Evolutionary conservation across 345 rosid genomes (phyloP), one percentile per base, ranked within the genome.

Genomic region (Cardiospermum halicacabum): DNA sequence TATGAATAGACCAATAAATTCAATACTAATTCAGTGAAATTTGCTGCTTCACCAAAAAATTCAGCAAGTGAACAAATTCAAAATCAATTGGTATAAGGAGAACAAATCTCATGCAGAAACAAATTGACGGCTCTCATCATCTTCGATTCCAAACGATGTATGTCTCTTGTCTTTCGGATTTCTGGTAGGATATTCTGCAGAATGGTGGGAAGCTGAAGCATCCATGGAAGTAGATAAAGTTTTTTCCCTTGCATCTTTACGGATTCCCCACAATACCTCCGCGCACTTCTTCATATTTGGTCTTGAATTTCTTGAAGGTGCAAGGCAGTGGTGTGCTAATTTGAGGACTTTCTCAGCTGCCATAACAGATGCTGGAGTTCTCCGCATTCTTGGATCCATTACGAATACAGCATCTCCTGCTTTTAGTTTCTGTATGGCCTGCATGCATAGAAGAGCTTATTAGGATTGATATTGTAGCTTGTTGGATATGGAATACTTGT

Each of bases 211-310:
- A 65, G 80, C 49, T 22, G 83, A 74, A 7, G 58, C 67, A 7
- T 34, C 53, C 19, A 84, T 25, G 7, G 81, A 66, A 57, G 84
- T 66, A 39, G 72, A 34, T 9, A 70, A 8, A 40, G 69, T 36
- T 10, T 49, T 76, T 55, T 86, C 92, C 64, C 77, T 80, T 37
- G 76, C 73, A 22, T 83, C 84, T 76, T 75, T 90, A 28, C 98
- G 82, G 24, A 84, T 77, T 47, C 54, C 79, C 98, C 98, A 93
- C 36, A 93, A 69, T 26, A 72, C 76, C 69, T 93, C 96, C 0
- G 62, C 96, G 45, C 94, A 84, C 40, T 43, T 74, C 73, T 82
- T 84, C 97, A 93, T 93, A 69, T 82, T 54, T 3, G 98, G 98
- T 32, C 98, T 82, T 37, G 87, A 72, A 39, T 67, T 79, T 80